Percentiles rank a stretch among this genome's conserved stretches.
phyloP scores from a whole-genome alignment of 139 green algal genomes.

The Picochlorum sp. region DNA sequence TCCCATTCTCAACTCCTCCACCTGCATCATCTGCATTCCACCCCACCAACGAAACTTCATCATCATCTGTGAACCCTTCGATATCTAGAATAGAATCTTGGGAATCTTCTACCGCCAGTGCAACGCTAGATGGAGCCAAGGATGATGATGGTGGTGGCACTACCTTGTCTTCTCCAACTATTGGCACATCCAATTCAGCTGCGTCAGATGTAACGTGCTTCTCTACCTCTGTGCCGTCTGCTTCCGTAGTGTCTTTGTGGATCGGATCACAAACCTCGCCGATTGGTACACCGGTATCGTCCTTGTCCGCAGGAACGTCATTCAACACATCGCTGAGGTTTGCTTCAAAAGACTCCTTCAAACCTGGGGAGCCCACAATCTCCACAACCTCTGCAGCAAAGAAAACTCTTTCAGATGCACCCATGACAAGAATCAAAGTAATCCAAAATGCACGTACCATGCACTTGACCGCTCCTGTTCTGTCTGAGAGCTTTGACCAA shows the following conservation, averaged over 20 bases:
- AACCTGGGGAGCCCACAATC: background rate
- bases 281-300: background rate
- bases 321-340: conserved; percentile 2
- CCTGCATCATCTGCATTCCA: conserved; percentile 1
- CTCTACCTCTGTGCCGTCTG: background rate
- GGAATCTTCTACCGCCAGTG: background rate
- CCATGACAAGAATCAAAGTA: background rate
- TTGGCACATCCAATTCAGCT: background rate
- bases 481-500: conserved; percentile 6
- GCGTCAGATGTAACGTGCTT: background rate
- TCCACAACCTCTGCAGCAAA: conserved; percentile 4
- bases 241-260: background rate
- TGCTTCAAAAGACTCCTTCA: conserved; percentile 1
- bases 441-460: background rate
- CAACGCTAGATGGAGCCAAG: background rate
- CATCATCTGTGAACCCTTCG: too few species aligned
- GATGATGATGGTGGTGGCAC: background rate
- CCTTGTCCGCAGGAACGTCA: background rate
- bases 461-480: conserved; percentile 2
- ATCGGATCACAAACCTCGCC: background rate
- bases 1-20: background rate
- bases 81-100: background rate
- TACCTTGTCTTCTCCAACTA: too few species aligned
- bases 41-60: too few species aligned
- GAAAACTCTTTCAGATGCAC: background rate